A percentile compares a stretch with the other conserved stretches of the same genome.
phyloP scores from a whole-genome alignment of 2,329 filamentous ascomycete species.

The Alternaria postmessia region DNA sequence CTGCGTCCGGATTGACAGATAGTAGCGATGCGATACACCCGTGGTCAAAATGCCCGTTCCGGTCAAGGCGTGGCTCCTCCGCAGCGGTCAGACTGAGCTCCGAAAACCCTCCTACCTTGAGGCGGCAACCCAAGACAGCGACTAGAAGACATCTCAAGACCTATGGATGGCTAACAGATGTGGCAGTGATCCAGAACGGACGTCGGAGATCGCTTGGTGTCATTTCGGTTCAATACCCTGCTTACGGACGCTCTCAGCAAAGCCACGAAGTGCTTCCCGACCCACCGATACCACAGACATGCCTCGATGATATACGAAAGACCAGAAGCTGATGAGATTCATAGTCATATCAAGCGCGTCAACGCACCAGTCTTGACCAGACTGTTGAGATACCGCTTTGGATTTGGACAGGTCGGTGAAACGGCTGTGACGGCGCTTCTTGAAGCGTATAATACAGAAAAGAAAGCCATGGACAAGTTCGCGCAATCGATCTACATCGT shows the following conservation, averaged over 20 bases:
- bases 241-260: not conserved
- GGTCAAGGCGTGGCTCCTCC: not conserved
- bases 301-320: not conserved
- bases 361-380: not conserved
- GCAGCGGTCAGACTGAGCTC: not conserved
- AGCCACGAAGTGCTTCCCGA: not conserved
- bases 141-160: accelerated
- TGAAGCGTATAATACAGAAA: not conserved
- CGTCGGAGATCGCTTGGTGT: not conserved
- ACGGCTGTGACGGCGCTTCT: not conserved
- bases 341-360: not conserved
- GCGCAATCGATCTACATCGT: not conserved
- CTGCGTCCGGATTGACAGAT: no score
- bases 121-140: not conserved
- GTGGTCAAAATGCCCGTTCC: no score
- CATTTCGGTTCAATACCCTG: not conserved
- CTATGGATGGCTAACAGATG: not conserved
- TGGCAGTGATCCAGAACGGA: not conserved
- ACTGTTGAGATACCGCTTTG: not conserved
- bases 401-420: not conserved
- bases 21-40: not conserved
- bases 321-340: not conserved
- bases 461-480: not conserved
- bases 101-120: not conserved
- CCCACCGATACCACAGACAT: not conserved